Evolutionary conservation across 352 stramenopile species (phyloP), one percentile per base, ranked within the genome.

Genomic region (Thalassiosira ordinaria): DNA sequence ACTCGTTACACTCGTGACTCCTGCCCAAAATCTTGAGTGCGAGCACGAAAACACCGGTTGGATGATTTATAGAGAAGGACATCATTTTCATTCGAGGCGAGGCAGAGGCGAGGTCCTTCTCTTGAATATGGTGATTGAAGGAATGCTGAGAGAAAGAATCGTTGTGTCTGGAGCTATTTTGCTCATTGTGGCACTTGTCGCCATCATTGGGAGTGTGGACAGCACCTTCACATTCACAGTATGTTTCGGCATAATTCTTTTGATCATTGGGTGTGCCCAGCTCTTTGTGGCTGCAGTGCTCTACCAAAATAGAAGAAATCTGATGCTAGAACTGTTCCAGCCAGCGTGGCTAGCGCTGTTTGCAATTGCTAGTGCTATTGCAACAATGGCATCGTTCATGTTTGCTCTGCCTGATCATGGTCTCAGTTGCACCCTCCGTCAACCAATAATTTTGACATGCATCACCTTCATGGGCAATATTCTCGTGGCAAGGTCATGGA

Each of bases 381-480:
- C 61, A 57, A 70, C 61, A 53, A 24, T 70, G 11, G 22, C 20
- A 9, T 70, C 39, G n/a, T 55, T 57, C 26, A 13, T 57, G 20
- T 70, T 70, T 46, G 61, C 61, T 2, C 11, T 70, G 37, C 41
- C 61, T 26, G 35, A 70, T 33, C 33, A 27, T 44, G 22, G 44
- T 44, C 39, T n/a, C 2, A 27, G 20, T 6, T 70, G 61, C 22
- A 41, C 61, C 13, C 61, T 70, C 16, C 61, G 61, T 2, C 61
- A 70, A 16, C 61, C 61, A 13, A 70, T 70, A 9, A 57, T 70
- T n/a, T 41, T 70, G 18, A 70, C 18, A 1, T 29, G 18, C 22
- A 46, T 70, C 7, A 44, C 61, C 5, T 47, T 60, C 2, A 71
- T 71, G 41, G 62, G 62, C 3, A 47, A 18, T 16, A 41, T 71